Conservation (phyloP, 345 rosid genomes). For the Corymbia maculata region DNA sequence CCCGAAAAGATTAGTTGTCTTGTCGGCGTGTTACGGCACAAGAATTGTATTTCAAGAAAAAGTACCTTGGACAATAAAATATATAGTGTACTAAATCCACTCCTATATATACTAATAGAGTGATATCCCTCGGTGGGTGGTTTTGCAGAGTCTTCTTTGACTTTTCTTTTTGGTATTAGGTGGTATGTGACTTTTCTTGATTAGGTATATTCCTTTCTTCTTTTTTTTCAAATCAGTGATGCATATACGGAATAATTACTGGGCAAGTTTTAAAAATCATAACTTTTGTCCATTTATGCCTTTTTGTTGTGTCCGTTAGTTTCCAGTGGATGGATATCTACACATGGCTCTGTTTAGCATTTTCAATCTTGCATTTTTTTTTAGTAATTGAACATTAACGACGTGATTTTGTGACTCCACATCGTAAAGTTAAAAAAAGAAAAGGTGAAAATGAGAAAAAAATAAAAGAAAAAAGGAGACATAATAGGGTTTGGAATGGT, state of each 20-base stretch:
- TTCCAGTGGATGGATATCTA: background rate
- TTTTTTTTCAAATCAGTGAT: background rate
- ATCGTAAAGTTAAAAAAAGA: background rate
- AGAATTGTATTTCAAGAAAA: background rate
- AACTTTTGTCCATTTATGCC: background rate
- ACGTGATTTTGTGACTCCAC: background rate
- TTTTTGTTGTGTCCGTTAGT: background rate
- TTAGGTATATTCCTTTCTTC: background rate
- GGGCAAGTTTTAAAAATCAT: background rate
- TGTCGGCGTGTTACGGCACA: background rate
- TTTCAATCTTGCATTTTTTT: background rate
- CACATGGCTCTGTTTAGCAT: background rate
- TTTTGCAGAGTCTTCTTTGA: background rate
- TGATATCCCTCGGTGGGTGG: background rate
- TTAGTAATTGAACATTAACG: background rate
- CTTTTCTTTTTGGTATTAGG: background rate
- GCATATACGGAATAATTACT: background rate
- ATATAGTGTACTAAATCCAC: background rate
- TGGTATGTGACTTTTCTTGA: background rate
- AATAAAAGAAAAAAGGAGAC: background rate
- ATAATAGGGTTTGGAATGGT: accelerated
- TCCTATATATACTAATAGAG: background rate
- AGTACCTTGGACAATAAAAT: background rate
- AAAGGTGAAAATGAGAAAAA: background rate
- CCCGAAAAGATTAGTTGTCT: background rate